Conservation (phyloP, 352 stramenopile genomes). For the Phytophthora citrophthora region DNA sequence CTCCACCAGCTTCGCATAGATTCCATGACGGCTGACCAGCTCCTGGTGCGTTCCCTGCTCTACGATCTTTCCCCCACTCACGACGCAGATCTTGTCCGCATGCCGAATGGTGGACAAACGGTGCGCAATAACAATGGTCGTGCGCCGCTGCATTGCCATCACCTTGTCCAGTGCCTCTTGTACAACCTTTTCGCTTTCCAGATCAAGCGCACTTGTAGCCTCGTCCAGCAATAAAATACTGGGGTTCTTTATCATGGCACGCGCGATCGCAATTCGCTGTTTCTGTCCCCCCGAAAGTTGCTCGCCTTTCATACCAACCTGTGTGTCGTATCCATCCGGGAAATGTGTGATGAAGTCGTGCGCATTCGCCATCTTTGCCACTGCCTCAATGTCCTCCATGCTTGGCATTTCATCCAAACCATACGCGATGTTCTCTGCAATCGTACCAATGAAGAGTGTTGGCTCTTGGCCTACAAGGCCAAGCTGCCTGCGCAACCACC, state of each 20-base stretch:
- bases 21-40: constrained; percentile 58
- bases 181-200: constrained; percentile 47
- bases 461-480: constrained; percentile 29
- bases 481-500: constrained; percentile 39
- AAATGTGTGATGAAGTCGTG: constrained; percentile 49
- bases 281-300: constrained; percentile 52
- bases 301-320: constrained; percentile 29
- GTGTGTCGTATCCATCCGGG: constrained; percentile 57
- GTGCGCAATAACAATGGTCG: constrained; percentile 35
- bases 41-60: constrained; percentile 93
- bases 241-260: constrained; percentile 50
- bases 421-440: constrained; percentile 39
- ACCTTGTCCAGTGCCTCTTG: constrained; percentile 43
- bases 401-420: constrained; percentile 69
- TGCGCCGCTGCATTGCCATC: constrained; percentile 26
- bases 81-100: constrained; percentile 94
- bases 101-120: constrained; percentile 58
- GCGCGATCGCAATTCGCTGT: constrained; percentile 49
- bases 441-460: constrained; percentile 22
- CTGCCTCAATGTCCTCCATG: constrained; percentile 86
- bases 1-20: constrained; percentile 40
- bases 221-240: constrained; percentile 57
- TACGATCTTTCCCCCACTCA: constrained; percentile 90
- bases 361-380: constrained; percentile 47
- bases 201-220: constrained; percentile 55